Conservation (phyloP, 345 rosid genomes). For the Raphanus raphanistrum region DNA sequence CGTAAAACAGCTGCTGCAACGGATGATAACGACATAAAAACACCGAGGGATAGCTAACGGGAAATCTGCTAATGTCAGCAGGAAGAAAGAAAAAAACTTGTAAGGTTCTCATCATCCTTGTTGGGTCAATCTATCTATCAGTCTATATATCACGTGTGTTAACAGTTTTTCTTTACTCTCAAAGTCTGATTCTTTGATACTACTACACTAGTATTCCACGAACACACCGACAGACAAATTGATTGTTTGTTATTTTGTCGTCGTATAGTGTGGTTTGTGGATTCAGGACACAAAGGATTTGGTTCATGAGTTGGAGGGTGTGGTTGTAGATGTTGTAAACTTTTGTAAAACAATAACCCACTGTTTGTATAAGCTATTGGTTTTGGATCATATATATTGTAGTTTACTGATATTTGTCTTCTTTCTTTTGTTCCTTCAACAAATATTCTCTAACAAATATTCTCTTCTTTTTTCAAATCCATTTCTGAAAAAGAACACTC, state of each 20-base stretch:
- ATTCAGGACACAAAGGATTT: conserved; percentile 27
- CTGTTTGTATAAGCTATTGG: conserved; percentile 24
- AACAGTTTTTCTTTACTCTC: conserved; percentile 20
- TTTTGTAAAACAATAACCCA: conserved; percentile 31
- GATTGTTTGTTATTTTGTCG: conserved; percentile 24
- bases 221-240: conserved; percentile 16
- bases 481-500: not conserved
- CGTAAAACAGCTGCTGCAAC: conserved; percentile 36
- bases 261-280: conserved; percentile 24
- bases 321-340: conserved; percentile 36
- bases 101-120: conserved; percentile 23
- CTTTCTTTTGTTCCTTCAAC: not conserved
- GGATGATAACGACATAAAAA: conserved; percentile 25
- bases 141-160: conserved; percentile 11
- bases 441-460: not conserved
- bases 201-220: conserved; percentile 7
- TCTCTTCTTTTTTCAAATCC: not conserved
- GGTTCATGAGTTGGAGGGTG: conserved; percentile 27
- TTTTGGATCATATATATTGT: not conserved
- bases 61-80: conserved; percentile 8
- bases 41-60: conserved; percentile 36
- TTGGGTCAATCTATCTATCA: conserved; percentile 4
- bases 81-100: not conserved
- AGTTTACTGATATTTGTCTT: not conserved
- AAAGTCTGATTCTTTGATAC: conserved; percentile 35